These are phyloP conservation scores for Kuraishia molischiana DNA, from an alignment of 805 yeast species.

Conservation along the genomic window DNA sequence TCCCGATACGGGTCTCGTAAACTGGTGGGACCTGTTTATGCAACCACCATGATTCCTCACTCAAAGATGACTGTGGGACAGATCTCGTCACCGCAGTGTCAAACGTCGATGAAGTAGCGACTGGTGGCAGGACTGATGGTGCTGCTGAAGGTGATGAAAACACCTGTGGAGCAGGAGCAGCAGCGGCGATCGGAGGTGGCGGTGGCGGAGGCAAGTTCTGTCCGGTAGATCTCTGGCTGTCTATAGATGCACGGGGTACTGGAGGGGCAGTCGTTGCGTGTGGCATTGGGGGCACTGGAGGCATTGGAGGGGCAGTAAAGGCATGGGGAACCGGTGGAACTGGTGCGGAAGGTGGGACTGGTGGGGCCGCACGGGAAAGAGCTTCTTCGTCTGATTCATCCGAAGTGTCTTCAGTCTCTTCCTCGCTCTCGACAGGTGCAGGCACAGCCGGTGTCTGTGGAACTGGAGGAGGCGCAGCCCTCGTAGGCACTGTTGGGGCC, in stretches of 20 bases:
- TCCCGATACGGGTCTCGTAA: constrained; percentile 28
- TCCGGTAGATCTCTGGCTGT: neutral
- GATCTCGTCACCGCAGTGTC: constrained; percentile 6
- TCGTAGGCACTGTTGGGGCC: too few relatives aligned
- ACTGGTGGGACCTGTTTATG: constrained; percentile 46
- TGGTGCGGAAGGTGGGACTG: constrained; percentile 12
- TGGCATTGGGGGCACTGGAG: constrained; percentile 6
- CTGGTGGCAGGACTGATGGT: constrained; percentile 12
- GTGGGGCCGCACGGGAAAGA: constrained; percentile 5
- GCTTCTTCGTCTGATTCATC: neutral
- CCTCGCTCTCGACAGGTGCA: too few relatives aligned
- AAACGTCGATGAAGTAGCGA: constrained; percentile 6
- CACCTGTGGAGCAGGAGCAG: constrained; percentile 5
- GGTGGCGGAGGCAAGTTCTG: constrained; percentile 5
- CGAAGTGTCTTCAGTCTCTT: too few relatives aligned
- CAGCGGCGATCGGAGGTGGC: constrained; percentile 3
- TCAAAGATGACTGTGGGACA: constrained; percentile 3
- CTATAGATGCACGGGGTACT: constrained; percentile 1
- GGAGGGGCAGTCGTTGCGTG: constrained; percentile 7
- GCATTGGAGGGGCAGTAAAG: constrained; percentile 2
- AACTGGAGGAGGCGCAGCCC: constrained; percentile 6
- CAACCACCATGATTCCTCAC: constrained; percentile 58
- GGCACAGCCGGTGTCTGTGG: constrained; percentile 1
- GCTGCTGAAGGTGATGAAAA: neutral
- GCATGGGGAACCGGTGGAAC: constrained; percentile 11